Base-by-base conservation (phyloP, 805 yeast genomes). In the Wickerhamiella sorbophila region DNA sequence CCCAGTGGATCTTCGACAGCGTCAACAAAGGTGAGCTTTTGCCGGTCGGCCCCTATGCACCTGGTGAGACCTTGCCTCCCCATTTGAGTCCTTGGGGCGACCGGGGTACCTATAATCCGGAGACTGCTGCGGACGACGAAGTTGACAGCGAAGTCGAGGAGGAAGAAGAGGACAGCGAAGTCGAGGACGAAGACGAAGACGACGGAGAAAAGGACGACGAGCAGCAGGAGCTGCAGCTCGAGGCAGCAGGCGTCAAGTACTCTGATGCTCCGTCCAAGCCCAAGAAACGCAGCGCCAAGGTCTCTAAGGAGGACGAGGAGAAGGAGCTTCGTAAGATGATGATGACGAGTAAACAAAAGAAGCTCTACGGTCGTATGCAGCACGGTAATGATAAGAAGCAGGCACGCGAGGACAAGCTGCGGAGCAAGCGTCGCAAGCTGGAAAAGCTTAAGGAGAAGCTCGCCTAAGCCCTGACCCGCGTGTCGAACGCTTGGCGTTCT, bases 1-100 rank as follows among this genome's bases (percentile, higher is more conserved):
- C 98, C 16, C 98, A 91, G 68, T 91, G 98, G 98, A 70, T 91
- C 24, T 87, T 91, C 60, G 98, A 91, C 60, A 78, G 80, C 55
- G 66, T 91, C 46, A 91, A 91, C 66, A 79, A 80, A 63, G 72
- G 75, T 39, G 68, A 72, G 45, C 68, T 91, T 46, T 67, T 81
- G 45, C 75, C 91, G 16, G 95, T 84, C 18, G 77, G 79, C 42
- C 70, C 70, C 42, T 91, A 91, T 58, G 81, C 93, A 35, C 95
- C 95, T 4, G 98, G 98, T 43, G 96, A 88, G 64, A 67, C 84
- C 4, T 69, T 91, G 49, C 98, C 98, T 36, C 96, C 98, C 31
- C 98, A 91, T 63, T 69, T 91, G 55, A 83, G 95, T 40, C 98
- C 98, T 67, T 91, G 98, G 97, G 97, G 97, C 52, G 98, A 91